Base-by-base conservation (phyloP, 1,139 yeast genomes). In the Spathaspora sp. region DNA sequence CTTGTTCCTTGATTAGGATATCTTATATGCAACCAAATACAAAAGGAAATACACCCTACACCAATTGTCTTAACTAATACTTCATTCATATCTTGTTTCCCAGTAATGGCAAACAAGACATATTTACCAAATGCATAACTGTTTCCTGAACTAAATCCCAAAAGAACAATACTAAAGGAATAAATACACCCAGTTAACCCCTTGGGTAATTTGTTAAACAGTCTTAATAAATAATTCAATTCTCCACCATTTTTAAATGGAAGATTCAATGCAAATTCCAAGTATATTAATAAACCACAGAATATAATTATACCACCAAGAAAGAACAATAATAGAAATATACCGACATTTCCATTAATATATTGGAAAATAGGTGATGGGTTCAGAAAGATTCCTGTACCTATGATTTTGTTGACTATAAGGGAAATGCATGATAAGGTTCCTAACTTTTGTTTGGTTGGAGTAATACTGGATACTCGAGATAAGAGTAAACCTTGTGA, bases 71-170 rank as follows among this genome's bases (percentile, higher is more conserved):
- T 73, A 24, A 70, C 72, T 29, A 50, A 41, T 52, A 57, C 56
- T 41, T 55, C 50, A 8, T 55, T 48, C 4, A 56, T 56, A 33
- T 52, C 53, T 11, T 58, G 60, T 31, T 56, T 52, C 1, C 60
- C 60, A 39, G 54, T 52, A 23, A 68, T 47, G 0, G 80, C 74
- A 53, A 64, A 76, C 42, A 75, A 59, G 4, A 76, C 56, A 56
- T 76, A 76, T 53, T 74, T 74, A 5, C 81, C 81, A 57, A 76
- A 75, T 0, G 81, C 80, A 59, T 68, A 76, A 7, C 80, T 69
- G 51, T 76, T 76, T 2, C 81, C 81, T 1, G 80, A 71, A 51
- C 78, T 72, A 52, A 76, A 76, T 1, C 81, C 81, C 10, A 76
- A 57, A 11, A 75, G 48, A 5, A 76, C 80, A 47, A 76, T 75